Base-by-base conservation (phyloP, 2,329 filamentous ascomycete species). In the Parastagonospora nodorum region DNA sequence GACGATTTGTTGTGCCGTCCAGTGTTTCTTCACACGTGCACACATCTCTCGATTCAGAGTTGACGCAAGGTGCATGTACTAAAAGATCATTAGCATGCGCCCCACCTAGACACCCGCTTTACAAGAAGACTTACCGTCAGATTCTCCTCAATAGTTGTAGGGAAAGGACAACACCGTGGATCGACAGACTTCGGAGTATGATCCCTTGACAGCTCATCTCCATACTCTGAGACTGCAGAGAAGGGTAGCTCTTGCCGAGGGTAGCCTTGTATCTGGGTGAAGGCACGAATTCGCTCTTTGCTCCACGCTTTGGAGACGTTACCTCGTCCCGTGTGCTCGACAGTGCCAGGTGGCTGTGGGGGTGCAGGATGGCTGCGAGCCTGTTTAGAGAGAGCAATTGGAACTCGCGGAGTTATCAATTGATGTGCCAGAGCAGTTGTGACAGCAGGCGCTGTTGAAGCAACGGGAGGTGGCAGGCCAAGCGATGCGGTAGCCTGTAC, bases 111-210 rank as follows among this genome's bases (percentile, higher is more conserved):
- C n/a, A n/a, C n/a, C n/a, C n/a, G n/a, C n/a, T n/a, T n/a, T n/a
- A n/a, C n/a, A n/a, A n/a, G n/a, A n/a, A n/a, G n/a, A 30, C 27
- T 41, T 30, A 41, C 38, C 14, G 50, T 51, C 4, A 54, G 41
- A 24, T 43, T 54, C 43, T 51, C 47, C 15, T 51, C 51, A 9
- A 52, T 30, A 5, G 45, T 48, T 3, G 41, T 45, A 7, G 39
- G 33, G 29, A 52, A 52, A 15, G 50, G 50, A 32, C 50, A 52
- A 12, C 8, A n/a, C 2, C 40, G 41, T 11, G 42, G 41, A 28
- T 52, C 45, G 3, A 52, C 29, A 8, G 50, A 52, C 29, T 40
- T 39, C 7, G 50, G 50, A 6, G 50, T 52, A 5, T 42, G 43
- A 24, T 31, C 15, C 35, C 48, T 43, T 2, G 50, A 45, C 27